These are phyloP conservation scores for Colletotrichum simmondsii DNA, from an alignment of 2,329 filamentous ascomycete genomes.

Conservation along the genomic window DNA sequence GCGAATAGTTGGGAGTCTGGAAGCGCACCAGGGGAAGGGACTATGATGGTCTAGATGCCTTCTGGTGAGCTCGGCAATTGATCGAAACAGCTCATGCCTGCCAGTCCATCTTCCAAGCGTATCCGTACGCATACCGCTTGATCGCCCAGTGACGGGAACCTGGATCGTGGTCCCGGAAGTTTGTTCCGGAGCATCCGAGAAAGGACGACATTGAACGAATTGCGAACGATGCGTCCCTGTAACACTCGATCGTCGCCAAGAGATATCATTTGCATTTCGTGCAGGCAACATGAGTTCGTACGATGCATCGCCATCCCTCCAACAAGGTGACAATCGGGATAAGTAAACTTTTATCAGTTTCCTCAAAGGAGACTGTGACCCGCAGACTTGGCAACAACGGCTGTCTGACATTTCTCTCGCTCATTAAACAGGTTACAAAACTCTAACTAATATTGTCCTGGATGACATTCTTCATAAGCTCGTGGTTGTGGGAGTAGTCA, in stretches of 20 bases:
- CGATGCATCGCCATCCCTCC: not conserved
- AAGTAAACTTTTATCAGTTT: not conserved
- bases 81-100: not conserved
- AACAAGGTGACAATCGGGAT: not conserved
- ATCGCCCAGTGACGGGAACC: not conserved
- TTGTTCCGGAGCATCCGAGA: not conserved
- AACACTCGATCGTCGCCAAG: not conserved
- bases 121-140: too few relatives aligned
- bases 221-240: not conserved
- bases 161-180: not conserved
- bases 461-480: conserved; percentile 53
- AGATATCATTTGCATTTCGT: not conserved
- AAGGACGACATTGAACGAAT: not conserved
- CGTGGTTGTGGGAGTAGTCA: conserved; percentile 54
- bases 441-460: conserved; percentile 37
- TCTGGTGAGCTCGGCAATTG: not conserved
- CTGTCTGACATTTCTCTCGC: not conserved
- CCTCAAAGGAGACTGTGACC: not conserved
- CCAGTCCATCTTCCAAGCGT: not conserved
- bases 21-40: not conserved
- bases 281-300: not conserved
- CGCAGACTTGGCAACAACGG: not conserved
- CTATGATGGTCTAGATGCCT: not conserved
- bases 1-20: not conserved
- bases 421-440: not conserved